Conservation (phyloP, 2,329 filamentous ascomycete genomes). For the Cytospora chrysosperma region DNA sequence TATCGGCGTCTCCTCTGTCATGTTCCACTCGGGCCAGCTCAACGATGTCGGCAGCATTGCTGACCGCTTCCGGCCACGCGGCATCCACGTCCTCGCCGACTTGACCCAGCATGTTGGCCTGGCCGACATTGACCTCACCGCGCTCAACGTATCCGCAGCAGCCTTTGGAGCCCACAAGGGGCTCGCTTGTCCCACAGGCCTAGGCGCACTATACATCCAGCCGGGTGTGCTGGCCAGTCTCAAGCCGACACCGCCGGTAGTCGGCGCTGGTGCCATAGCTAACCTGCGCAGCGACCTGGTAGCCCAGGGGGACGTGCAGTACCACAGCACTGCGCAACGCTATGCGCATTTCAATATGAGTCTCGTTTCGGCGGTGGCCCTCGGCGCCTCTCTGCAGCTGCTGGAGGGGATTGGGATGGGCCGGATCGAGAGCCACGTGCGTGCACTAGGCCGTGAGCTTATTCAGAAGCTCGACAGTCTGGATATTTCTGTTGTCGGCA, state of each 20-base stretch:
- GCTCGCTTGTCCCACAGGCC: constrained; percentile 33
- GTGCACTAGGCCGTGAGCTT: too few species aligned
- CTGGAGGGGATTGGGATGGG: constrained; percentile 26
- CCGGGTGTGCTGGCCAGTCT: constrained; percentile 25
- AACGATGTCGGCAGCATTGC: constrained; percentile 34
- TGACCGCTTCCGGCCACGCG: constrained; percentile 27
- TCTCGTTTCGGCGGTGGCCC: too few species aligned
- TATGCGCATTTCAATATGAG: constrained; percentile 35
- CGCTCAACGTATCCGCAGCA: constrained; percentile 31
- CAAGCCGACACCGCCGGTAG: constrained; percentile 30
- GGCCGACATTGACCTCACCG: constrained; percentile 30
- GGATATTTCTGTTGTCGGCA: too few species aligned
- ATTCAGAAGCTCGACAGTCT: too few species aligned
- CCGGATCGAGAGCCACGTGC: too few species aligned
- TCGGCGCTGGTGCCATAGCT: constrained; percentile 29
- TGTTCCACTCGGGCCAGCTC: constrained; percentile 36
- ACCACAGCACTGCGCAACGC: constrained; percentile 29
- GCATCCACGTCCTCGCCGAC: constrained; percentile 35
- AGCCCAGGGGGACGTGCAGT: constrained; percentile 26
- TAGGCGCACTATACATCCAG: constrained; percentile 34
- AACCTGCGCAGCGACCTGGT: constrained; percentile 27
- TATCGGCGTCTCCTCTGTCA: constrained; percentile 35
- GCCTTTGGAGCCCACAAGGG: constrained; percentile 37
- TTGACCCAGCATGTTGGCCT: constrained; percentile 37
- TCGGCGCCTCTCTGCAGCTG: constrained; percentile 27